Conservation (phyloP, 306 rosid species). For the Acmispon strigosus region DNA sequence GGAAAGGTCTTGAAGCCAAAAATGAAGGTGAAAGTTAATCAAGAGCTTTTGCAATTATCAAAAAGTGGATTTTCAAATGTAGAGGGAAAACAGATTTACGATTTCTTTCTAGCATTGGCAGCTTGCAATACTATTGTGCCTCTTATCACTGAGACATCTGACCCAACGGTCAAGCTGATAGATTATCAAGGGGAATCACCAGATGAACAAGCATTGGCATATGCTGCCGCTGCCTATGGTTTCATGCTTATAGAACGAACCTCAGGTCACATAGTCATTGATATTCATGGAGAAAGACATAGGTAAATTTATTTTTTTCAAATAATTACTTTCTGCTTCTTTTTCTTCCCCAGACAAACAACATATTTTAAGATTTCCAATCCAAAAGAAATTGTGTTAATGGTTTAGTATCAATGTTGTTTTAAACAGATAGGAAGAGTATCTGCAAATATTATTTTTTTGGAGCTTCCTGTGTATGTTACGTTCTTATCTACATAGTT, state of each 20-base stretch:
- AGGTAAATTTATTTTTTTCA: conserved; percentile 42
- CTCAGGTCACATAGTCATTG: conserved; percentile 82
- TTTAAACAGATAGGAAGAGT: background rate
- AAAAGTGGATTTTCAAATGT: conserved; percentile 33
- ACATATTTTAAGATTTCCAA: background rate
- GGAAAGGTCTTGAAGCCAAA: conserved; percentile 66
- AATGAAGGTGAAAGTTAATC: conserved; percentile 70
- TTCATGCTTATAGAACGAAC: conserved; percentile 86
- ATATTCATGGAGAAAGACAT: conserved; percentile 66
- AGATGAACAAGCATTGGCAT: conserved; percentile 89
- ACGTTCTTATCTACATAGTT: background rate
- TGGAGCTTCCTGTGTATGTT: background rate
- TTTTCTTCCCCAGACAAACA: conserved; percentile 5
- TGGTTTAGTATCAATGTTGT: background rate
- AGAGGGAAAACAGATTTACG: conserved; percentile 45
- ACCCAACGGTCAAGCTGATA: conserved; percentile 58
- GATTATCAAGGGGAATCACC: conserved; percentile 99
- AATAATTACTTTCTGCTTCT: background rate
- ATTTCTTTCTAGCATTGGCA: conserved; percentile 91
- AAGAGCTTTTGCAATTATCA: conserved; percentile 48
- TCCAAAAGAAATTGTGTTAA: background rate
- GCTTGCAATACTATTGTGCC: conserved; percentile 98
- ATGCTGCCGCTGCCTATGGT: conserved; percentile 93
- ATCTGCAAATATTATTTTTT: background rate
- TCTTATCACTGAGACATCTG: conserved; percentile 57